phyloP scores from a whole-genome alignment of 805 yeast genomes.

The Lachancea sp. region DNA sequence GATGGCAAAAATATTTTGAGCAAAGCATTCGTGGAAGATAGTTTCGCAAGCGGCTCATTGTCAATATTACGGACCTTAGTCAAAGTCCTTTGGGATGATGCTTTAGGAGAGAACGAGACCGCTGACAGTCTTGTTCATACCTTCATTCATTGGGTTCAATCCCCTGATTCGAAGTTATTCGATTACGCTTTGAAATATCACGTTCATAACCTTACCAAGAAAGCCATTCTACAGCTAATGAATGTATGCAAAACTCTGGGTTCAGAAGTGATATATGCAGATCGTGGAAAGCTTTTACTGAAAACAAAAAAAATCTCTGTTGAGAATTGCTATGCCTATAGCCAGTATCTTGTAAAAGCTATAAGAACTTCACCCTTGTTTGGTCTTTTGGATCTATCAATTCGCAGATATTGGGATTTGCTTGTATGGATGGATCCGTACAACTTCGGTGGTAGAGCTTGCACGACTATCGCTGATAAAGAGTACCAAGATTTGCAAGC shows the following conservation, averaged over 20 bases:
- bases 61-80: constrained; percentile 65
- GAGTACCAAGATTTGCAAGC: constrained; percentile 36
- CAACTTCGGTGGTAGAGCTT: constrained; percentile 72
- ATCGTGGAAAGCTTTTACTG: constrained; percentile 64
- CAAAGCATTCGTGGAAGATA: constrained; percentile 61
- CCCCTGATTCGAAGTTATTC: constrained; percentile 63
- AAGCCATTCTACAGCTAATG: constrained; percentile 71
- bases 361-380: constrained; percentile 77
- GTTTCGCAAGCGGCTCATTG: constrained; percentile 73
- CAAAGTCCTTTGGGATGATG: constrained; percentile 92
- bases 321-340: constrained; percentile 84
- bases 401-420: constrained; percentile 84
- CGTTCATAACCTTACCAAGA: constrained; percentile 77
- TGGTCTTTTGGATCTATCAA: constrained; percentile 67
- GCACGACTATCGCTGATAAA: constrained; percentile 34
- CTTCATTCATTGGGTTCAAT: constrained; percentile 81
- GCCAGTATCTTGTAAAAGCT: constrained; percentile 73
- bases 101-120: constrained; percentile 53
- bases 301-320: constrained; percentile 72
- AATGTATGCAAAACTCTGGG: constrained; percentile 74
- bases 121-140: constrained; percentile 82
- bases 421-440: constrained; percentile 91
- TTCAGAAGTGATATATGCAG: constrained; percentile 73
- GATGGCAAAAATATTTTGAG: constrained; percentile 18
- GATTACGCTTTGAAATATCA: constrained; percentile 79